phyloP scores from a whole-genome alignment of 2,329 filamentous ascomycete species.

The Pyrenochaeta sp. region DNA sequence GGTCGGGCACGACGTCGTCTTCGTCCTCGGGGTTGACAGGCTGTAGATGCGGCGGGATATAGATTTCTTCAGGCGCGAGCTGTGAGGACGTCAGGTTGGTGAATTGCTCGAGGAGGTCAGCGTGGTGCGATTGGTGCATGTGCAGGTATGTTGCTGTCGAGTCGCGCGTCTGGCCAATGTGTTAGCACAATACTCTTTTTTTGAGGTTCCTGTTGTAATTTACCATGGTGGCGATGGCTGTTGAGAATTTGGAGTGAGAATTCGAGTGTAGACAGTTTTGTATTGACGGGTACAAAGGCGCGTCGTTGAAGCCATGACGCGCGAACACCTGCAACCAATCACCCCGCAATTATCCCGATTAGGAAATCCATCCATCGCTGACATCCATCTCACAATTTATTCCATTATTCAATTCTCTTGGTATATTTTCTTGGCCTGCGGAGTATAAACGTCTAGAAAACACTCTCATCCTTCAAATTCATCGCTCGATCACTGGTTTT shows the following conservation, averaged over 20 bases:
- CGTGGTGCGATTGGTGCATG: conserved; percentile 74
- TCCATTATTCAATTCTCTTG: too few species aligned
- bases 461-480: background rate
- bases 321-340: too few species aligned
- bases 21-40: conserved; percentile 88
- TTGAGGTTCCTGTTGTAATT: background rate
- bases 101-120: conserved; percentile 76
- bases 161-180: conserved; percentile 67
- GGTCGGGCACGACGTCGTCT: conserved; percentile 86
- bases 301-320: too few species aligned
- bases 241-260: too few species aligned
- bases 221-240: background rate
- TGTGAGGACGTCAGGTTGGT: conserved; percentile 45
- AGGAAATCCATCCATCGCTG: too few species aligned
- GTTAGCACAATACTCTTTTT: too few species aligned
- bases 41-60: conserved; percentile 79
- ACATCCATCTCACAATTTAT: too few species aligned
- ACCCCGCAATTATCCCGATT: too few species aligned
- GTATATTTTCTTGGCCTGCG: too few species aligned
- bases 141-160: conserved; percentile 77
- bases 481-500: too few species aligned
- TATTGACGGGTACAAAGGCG: too few species aligned
- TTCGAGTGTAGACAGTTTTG: too few species aligned
- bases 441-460: background rate
- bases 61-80: conserved; percentile 71